Conservation (phyloP, 805 yeast species). For the Metschnikowia sp. region DNA sequence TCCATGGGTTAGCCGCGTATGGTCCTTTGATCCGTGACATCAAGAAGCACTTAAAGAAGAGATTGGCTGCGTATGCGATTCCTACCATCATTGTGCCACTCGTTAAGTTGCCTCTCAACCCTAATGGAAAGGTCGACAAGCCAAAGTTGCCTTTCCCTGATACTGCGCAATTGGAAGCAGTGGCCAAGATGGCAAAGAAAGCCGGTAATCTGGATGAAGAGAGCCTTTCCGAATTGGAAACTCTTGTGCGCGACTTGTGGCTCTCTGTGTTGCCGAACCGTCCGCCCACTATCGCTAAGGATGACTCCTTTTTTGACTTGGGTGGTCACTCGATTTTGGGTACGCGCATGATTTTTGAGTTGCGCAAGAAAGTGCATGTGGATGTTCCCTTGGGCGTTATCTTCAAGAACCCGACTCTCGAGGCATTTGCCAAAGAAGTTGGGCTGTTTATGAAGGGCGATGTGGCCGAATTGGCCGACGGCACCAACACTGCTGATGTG, state of each 20-base stretch:
- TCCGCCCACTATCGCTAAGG: constrained; percentile 72
- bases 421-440: constrained; percentile 71
- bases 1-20: constrained; percentile 73
- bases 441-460: constrained; percentile 53
- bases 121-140: constrained; percentile 97
- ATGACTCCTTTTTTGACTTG: constrained; percentile 91
- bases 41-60: constrained; percentile 70
- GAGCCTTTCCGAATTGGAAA: constrained; percentile 59
- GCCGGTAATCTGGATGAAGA: constrained; percentile 44
- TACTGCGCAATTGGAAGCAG: constrained; percentile 75
- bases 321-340: constrained; percentile 99
- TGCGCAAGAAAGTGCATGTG: constrained; percentile 71
- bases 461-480: constrained; percentile 41
- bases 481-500: constrained; percentile 15
- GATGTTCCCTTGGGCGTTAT: constrained; percentile 88
- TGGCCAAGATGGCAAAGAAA: constrained; percentile 45
- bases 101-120: constrained; percentile 84
- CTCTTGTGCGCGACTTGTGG: constrained; percentile 79
- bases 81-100: constrained; percentile 91
- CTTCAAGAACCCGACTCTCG: constrained; percentile 85
- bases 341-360: constrained; percentile 92
- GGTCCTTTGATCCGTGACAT: constrained; percentile 76
- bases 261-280: constrained; percentile 75
- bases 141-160: constrained; percentile 96
- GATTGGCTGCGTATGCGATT: constrained; percentile 89